Evolutionary conservation across 805 yeast species (phyloP), one percentile per base, ranked within the genome.

Genomic region (Yamadazyma sp.): DNA sequence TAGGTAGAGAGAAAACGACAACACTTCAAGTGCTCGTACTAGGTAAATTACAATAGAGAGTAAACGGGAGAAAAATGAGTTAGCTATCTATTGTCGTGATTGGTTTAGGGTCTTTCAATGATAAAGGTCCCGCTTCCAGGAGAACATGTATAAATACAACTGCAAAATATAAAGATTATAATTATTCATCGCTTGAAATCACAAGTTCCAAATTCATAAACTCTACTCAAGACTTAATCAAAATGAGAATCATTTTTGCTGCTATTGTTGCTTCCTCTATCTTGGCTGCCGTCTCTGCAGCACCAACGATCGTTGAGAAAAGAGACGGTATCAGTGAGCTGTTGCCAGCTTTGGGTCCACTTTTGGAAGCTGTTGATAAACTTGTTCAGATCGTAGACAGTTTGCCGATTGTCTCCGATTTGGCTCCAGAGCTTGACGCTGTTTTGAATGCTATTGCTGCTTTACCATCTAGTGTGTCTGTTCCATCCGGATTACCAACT

Each of bases 181-280:
- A 5, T 22, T 6, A 22, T 18, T 18, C 12, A 28, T 28, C 32
- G 18, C 32, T 28, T 16, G 5, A 17, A 12, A 28, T 17, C 12
- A 16, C 14, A 12, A 25, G n/a, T 13, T 25, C 22, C 11, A 16
- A 10, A 15, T 13, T 17, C 11, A 28, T 14, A 7, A 8, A 28
- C 11, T 17, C 4, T 8, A 28, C 6, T 11, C 19, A 28, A 40
- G n/a, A n/a, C n/a, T n/a, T n/a, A n/a, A n/a, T n/a, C n/a, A n/a
- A 29, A 20, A 40, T 41, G 48, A 44, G 30, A 38, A 38, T 41
- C 32, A 32, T 45, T 10, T 33, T 43, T 27, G 42, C 27, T 29
- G 7, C 17, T 16, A 7, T 28, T 22, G 32, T 22, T 28, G 22
- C 32, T 28, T 17, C 32, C n/a, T 21, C 36, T 19, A n/a, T 38